A percentile compares a stretch with the other conserved stretches of the same genome.
Evolutionary conservation across 257 asterid species (phyloP).

Genomic region (Cinchona pubescens): DNA sequence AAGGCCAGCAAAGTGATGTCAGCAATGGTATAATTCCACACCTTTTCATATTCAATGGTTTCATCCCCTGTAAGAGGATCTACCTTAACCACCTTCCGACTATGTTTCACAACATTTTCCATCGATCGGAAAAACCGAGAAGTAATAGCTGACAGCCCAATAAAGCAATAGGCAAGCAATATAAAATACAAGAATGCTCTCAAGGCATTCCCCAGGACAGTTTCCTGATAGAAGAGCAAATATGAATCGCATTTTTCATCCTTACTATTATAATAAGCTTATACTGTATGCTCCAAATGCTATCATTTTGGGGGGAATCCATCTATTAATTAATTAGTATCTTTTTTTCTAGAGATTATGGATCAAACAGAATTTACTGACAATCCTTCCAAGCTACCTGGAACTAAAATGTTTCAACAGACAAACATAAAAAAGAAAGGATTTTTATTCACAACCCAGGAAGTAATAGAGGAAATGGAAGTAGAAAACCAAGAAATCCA

Average conservation of each 20-base stretch:
- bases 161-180: slow-evolving; percentile 78
- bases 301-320: slow-evolving; percentile 31
- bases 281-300: slow-evolving; percentile 21
- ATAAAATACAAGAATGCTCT: slow-evolving; percentile 55
- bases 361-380: slow-evolving; percentile 19
- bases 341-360: slow-evolving; percentile 20
- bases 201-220: slow-evolving; percentile 46
- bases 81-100: slow-evolving; percentile 53
- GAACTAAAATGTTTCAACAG: not conserved
- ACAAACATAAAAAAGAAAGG: not conserved
- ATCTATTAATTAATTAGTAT: slow-evolving; percentile 22
- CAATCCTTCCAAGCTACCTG: not conserved
- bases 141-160: slow-evolving; percentile 89
- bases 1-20: slow-evolving; percentile 86
- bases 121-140: slow-evolving; percentile 86
- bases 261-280: slow-evolving; percentile 30
- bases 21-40: slow-evolving; percentile 89
- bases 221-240: slow-evolving; percentile 51
- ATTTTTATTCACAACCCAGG: not conserved
- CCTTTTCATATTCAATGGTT: slow-evolving; percentile 50
- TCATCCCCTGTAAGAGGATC: slow-evolving; percentile 58
- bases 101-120: slow-evolving; percentile 85
- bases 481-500: not conserved
- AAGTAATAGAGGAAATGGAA: not conserved
- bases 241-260: slow-evolving; percentile 45